Evolutionary conservation across 2,329 filamentous ascomycete genomes (phyloP), one percentile per base, ranked within the genome.

Genomic region (Ascochyta clinopodiicola): DNA sequence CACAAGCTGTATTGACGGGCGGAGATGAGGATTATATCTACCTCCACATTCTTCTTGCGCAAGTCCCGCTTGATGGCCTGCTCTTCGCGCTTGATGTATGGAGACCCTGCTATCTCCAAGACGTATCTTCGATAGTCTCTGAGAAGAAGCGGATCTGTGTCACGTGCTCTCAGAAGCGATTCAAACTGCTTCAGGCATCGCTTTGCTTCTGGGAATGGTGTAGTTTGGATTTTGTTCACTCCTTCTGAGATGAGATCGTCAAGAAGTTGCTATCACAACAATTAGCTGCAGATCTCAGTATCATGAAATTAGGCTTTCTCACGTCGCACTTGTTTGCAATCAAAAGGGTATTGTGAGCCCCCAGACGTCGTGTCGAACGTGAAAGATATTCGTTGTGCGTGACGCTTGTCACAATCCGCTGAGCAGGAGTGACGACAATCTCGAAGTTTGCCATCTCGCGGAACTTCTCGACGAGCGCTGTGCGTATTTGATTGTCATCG

Each of bases 241-340:
- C 24, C n/a, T 12, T 32, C 38, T 2, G 24, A 22, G 19, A 51
- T 25, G 2, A n/a, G 13, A n/a, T 21, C 35, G 19, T 24, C 17
- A 3, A 44, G 22, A 6, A 34, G 15, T 51, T 44, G 42, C 40
- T 45, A 17, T 6, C 5, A 10, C 9, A 9, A 8, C 3, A 4
- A 12, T 50, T 15, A 49, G 45, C 34, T 29, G 22, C 4, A 6
- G 1, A 29, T 5, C 8, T 17, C 0, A 6, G 2, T 2, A 15
- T 25, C 4, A 3, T 4, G n/a, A 43, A 6, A 10, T 15, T 17
- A 17, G 40, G 12, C 8, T 12, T 34, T 44, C 56, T 51, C 5
- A 62, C 62, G 48, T 64, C 62, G 4, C 39, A 47, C 37, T 51
- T 60, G 27, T 55, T 64, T 36, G 51, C 46, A 0, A 64, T 56